A percentile compares a stretch with the other conserved stretches of the same genome.
phyloP scores from a whole-genome alignment of 495 filamentous ascomycete species.

The Talaromyces stipitatus region DNA sequence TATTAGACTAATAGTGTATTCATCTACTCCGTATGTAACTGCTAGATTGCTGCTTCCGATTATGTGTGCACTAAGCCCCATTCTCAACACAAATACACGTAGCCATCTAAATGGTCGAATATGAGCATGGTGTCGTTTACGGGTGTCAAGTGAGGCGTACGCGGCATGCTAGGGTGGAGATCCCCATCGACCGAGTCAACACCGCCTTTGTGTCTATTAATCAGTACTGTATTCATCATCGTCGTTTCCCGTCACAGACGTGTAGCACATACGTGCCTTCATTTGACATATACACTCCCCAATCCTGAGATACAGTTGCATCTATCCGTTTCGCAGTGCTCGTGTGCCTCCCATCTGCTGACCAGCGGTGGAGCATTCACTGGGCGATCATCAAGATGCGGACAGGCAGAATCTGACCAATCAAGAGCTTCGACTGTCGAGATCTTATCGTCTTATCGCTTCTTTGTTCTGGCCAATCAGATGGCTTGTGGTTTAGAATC shows the following conservation, averaged over 20 bases:
- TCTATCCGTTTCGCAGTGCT: neutral
- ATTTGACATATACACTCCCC: neutral
- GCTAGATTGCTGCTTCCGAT: too few relatives aligned
- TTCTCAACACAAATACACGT: neutral
- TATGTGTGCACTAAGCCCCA: neutral
- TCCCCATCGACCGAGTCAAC: neutral
- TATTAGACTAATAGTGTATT: too few relatives aligned
- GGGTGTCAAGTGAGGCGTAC: neutral
- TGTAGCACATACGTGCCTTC: neutral
- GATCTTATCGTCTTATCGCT: neutral
- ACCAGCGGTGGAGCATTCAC: neutral
- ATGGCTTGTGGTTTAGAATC: neutral
- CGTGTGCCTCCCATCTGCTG: neutral
- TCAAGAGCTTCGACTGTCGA: neutral
- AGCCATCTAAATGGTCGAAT: neutral
- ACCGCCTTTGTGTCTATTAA: neutral
- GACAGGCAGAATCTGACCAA: neutral
- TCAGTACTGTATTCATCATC: neutral
- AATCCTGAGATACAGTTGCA: neutral
- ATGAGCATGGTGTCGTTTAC: neutral
- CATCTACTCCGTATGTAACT: neutral
- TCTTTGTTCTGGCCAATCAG: neutral
- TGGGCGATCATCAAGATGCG: neutral
- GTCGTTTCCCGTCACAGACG: neutral
- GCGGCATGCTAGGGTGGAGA: neutral